Base-by-base conservation (phyloP, 495 filamentous ascomycete species). In the Xylaria cubensis region DNA sequence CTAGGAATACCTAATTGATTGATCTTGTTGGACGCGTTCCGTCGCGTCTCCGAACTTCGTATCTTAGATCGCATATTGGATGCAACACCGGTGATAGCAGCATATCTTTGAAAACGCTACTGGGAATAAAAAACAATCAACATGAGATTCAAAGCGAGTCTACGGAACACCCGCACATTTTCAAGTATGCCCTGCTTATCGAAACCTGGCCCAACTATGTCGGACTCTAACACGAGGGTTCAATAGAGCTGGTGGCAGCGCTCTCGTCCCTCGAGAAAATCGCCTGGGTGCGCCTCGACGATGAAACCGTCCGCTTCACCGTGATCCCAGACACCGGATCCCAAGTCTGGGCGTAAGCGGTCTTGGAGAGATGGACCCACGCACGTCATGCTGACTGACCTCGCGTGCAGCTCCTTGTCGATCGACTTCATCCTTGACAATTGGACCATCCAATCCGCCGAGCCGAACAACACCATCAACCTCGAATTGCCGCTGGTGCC, bases 331-430 rank as follows among this genome's bases (percentile, higher is more conserved):
- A 97, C 74, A 90, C 92, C 75, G 94, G 96, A 29, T 94, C 94
- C 13, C 94, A 98, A 86, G 96, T 98, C 41, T 99, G 97, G 96
- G 92, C 95, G 94, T 97, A 85, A 76, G 93, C 87, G 26, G 62
- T 64, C 39, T 55, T 63, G 46, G 34, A 41, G 36, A 44, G 42
- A 36, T 46, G 12, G 53, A 21, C 24, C 59, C 46, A 26, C 50
- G 58, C 34, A 64, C 34, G 17, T 58, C 26, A 15, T 13, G 8
- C 65, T 42, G 39, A 39, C 36, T 39, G 36, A 50, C 74, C 42
- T 1, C 32, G 8, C n/a, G 21, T 8, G 42, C 64, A 86, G 86
- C 69, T 86, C 86, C n/a, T 80, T 88, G 34, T 83, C 84, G 4
- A 85, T 87, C 88, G 92, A 96, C 75, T 89, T 91, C 71, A 93